Evolutionary conservation across 768 basidiomycete genomes (phyloP), one percentile per base, ranked within the genome.

Genomic region (Tricholoma matsutake): DNA sequence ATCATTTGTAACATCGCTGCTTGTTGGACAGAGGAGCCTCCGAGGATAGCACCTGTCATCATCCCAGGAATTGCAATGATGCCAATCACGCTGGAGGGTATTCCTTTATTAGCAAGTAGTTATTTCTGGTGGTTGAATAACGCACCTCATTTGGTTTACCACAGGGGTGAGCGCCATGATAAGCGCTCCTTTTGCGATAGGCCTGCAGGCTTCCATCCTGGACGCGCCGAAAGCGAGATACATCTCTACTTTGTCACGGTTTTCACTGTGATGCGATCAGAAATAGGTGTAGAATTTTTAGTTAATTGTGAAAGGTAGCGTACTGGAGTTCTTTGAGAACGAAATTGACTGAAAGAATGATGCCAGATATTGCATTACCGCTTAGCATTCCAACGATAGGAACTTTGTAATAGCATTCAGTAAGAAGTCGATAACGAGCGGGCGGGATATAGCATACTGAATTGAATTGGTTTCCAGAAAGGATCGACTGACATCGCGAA

Each of bases 41-140:
- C 94, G 16, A 95, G 85, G 62, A 96, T 89, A 3, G 94, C 91
- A 64, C 94, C 94, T 0, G 91, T 93, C 91, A 95, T 93, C 91
- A 92, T 94, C 1, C 92, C 92, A 0, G 89, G 89, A 56, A 90
- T 91, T 11, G 88, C 76, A 56, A 91, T 89, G 60, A 89, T 87
- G 5, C 89, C 88, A 8, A 89, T 77, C 54, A 91, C 87, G 67
- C 89, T 91, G 59, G 9, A 20, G 13, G 29, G 51, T 29, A 18
- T 18, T 41, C 3, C 11, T 14, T 20, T 3, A 16, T 61, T 10
- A 35, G 51, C 29, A 18, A 16, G 32, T 31, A 29, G 37, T 6
- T 14, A 56, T 9, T 7, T 9, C 6, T 2, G 51, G 9, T 16
- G 6, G 0, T 10, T 29, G 2, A n/a, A n/a, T n/a, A 14, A n/a